These are phyloP conservation scores for Monosporascus sp. DNA, from an alignment of 2,329 filamentous ascomycete genomes.

Conservation along the genomic window DNA sequence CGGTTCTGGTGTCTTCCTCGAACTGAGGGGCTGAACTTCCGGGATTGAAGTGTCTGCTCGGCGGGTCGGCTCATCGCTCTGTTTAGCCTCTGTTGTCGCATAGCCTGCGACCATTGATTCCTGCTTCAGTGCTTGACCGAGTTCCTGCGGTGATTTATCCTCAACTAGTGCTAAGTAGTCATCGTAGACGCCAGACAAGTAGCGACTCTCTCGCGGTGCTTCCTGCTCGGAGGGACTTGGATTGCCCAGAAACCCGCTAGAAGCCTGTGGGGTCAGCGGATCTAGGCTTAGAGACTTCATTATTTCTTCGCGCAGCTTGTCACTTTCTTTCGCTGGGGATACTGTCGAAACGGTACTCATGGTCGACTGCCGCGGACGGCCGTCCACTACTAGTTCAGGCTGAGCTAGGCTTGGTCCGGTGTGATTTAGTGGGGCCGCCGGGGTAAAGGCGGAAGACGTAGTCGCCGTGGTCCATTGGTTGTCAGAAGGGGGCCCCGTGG, in stretches of 20 bases:
- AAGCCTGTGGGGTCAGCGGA: constrained; percentile 18
- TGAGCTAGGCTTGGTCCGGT: constrained; percentile 29
- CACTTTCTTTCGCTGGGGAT: constrained; percentile 61
- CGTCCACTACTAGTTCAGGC: constrained; percentile 29
- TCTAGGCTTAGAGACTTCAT: constrained; percentile 60
- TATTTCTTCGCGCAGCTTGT: constrained; percentile 68
- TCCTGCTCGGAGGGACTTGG: constrained; percentile 10
- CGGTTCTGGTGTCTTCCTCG: constrained; percentile 9
- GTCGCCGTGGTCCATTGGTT: constrained; percentile 12
- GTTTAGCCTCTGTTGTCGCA: not conserved
- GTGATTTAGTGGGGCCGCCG: constrained; percentile 42
- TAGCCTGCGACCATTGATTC: constrained; percentile 4
- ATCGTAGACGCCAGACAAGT: constrained; percentile 62
- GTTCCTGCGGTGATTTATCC: constrained; percentile 30
- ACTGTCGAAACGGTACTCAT: constrained; percentile 44
- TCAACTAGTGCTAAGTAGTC: constrained; percentile 56
- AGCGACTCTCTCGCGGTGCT: constrained; percentile 50
- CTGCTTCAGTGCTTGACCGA: constrained; percentile 21
- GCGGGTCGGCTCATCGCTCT: not conserved
- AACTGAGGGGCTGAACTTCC: constrained; percentile 16
- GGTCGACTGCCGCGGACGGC: constrained; percentile 36
- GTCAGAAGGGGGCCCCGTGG: not conserved
- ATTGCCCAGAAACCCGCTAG: constrained; percentile 7
- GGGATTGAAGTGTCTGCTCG: constrained; percentile 6
- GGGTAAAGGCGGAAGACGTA: constrained; percentile 28